Evolutionary conservation across 1,139 yeast genomes (phyloP), one percentile per base, ranked within the genome.

Genomic region (Saccharomyces hybrid): DNA sequence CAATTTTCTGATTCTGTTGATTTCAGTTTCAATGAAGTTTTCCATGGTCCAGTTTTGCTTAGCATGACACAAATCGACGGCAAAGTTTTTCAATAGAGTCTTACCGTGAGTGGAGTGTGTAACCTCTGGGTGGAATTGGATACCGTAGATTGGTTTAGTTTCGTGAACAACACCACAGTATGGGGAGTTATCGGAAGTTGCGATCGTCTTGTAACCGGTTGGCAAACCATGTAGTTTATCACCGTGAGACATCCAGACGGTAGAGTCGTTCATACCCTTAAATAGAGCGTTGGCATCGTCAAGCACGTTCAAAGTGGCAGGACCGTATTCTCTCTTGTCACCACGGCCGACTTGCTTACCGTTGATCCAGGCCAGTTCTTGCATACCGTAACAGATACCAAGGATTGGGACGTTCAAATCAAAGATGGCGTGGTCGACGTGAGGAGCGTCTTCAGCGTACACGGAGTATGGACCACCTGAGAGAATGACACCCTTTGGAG

Each of bases 301-400:
- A 66, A 80, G 77, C 54, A 90, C 95, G 63, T 84, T 79, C 72
- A 93, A 79, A 58, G 88, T 83, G 59, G 99, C 97, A 53, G 96
- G 97, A 58, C 99, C 99, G 72, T 93, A 93, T 77, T 93, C 99
- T 75, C 98, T 86, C 80, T 93, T 91, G 66, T 89, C 96, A 72
- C 97, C 97, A 74, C 97, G 86, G 56, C 88, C 89, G 59, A 93
- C 99, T 66, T 95, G 93, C 70, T 88, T 87, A 70, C 97, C 96
- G 73, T 88, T 89, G 70, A 91, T 86, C 98, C 98, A 93, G 54
- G 99, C 99, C 65, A 93, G 78, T 75, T 95, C 99, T 78, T 93
- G 99, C 93, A 93, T 88, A 74, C 99, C 99, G 75, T 93, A 93
- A 77, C 99, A 93, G 73, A 93, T 95, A 68, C 99, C 99, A 65